phyloP scores from a whole-genome alignment of 108 stramenopile genomes.

The Nitzschia sp. region DNA sequence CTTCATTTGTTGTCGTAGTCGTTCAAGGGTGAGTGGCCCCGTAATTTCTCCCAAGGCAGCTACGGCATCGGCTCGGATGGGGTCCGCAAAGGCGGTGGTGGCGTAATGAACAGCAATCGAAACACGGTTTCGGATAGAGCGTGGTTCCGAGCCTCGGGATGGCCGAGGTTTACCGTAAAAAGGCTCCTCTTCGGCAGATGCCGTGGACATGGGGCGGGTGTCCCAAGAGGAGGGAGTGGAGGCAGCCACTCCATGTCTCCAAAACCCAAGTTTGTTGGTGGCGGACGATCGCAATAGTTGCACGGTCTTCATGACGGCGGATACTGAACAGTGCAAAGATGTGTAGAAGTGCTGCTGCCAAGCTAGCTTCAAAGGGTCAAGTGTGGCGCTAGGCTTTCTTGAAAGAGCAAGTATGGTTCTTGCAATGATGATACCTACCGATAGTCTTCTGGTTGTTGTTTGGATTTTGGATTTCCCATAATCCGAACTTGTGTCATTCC shows the following conservation, averaged over 20 bases:
- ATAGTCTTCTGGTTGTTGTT: too few species aligned
- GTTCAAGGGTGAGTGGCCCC: conserved; percentile 68
- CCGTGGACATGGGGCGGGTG: not conserved
- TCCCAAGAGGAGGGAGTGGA: not conserved
- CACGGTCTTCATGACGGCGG: not conserved
- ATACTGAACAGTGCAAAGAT: not conserved
- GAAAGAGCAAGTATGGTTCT: too few species aligned
- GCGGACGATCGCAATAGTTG: not conserved
- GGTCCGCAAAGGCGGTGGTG: conserved; percentile 77
- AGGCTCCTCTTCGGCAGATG: conserved; percentile 7
- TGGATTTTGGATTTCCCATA: too few species aligned
- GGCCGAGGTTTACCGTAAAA: conserved; percentile 46
- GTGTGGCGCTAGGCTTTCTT: too few species aligned
- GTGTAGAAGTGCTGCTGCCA: not conserved
- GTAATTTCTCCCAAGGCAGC: conserved; percentile 94
- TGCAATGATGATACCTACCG: too few species aligned
- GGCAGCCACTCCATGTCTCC: not conserved
- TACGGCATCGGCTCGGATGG: conserved; percentile 90
- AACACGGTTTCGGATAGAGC: conserved; percentile 30
- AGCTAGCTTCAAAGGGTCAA: too few species aligned
- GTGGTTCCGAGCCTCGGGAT: conserved; percentile 1
- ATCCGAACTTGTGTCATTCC: too few species aligned
- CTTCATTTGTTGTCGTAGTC: conserved; percentile 59
- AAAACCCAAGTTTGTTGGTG: too few species aligned
- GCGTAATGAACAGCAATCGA: conserved; percentile 75